Base-by-base conservation (phyloP, 805 yeast genomes). In the Kazachstania taianensis region DNA sequence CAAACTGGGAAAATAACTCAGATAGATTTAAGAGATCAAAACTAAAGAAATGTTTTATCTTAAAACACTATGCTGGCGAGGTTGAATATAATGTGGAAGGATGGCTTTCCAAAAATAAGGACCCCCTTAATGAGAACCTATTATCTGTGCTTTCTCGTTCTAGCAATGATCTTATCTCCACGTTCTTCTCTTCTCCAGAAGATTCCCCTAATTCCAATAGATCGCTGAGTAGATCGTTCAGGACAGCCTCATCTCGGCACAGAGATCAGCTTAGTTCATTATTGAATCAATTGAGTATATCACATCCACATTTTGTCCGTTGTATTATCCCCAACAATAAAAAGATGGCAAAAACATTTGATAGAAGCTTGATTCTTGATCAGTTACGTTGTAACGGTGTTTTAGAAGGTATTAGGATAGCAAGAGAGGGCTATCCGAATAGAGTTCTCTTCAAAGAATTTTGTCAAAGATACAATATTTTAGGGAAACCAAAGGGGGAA, bases 361-460 rank as follows among this genome's bases (percentile, higher is more conserved):
- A 84, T 48, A 84, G 80, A 46, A 62, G 61, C 20, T 62, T 92
- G 17, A 94, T 92, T 6, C 63, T 92, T 30, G 89, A 82, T 35
- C 99, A 92, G 61, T 66, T 92, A 42, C 69, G 96, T 43, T 92
- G 97, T 53, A 92, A 92, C 53, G 99, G 99, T 71, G 99, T 92
- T 12, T 63, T 92, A 35, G 99, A 92, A 66, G 99, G 99, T 42
- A 92, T 92, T 20, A 72, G 98, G 58, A 92, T 92, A 41, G 95
- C 97, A 0, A 72, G 99, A 44, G 85, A 95, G 7, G 99, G 99
- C 2, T 92, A 81, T 57, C 99, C 99, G 5, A 92, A 92, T 58
- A 73, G 96, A 45, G 75, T 89, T 53, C 73, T 78, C 20, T 89
- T 87, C 57, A 73, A 77, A 30, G 89, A 84, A 32, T 92, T 92